Base-by-base conservation (phyloP, 768 basidiomycete species). In the Boletus bicolor region DNA sequence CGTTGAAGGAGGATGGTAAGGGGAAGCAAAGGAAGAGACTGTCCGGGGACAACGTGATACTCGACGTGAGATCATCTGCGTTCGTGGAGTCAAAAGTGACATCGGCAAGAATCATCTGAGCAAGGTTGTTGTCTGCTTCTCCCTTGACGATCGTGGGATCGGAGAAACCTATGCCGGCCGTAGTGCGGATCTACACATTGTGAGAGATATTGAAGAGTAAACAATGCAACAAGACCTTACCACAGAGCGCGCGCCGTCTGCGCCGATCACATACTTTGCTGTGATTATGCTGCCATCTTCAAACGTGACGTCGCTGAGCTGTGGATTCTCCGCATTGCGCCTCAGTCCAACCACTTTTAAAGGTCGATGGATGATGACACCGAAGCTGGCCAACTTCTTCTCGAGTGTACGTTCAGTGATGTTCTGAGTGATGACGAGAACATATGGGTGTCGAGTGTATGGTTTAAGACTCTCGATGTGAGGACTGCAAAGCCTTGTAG, bases 31-130 rank as follows among this genome's bases (percentile, higher is more conserved):
- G 50, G 62, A 76, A 70, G 38, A 77, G 60, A 41, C 66, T 73
- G 10, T 69, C 61, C 11, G 63, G 49, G 6, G 70, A 67, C 37
- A 73, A 46, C 11, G 70, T 68, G 24, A 56, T 60, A 21, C 60
- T 35, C 64, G 62, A 34, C 60, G 49, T 3, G 24, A 49, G 3
- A n/a, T 46, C 19, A 2, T 50, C 60, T n/a, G 37, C 11, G 28
- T 50, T 35, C 7, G 32, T 8, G 21, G 44, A 46, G 26, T 67
- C 51, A 57, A 81, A 73, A 0, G 65, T 69, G 44, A 82, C 71
- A 58, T 82, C 82, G 1, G 79, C 82, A 53, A 82, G 64, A 28
- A 77, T 64, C 68, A 81, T 71, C 46, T 79, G 77, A 2, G 67
- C 49, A 9, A 78, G 58, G 17, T 56, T 65, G 38, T 70, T 73